Evolutionary conservation across 495 filamentous ascomycete species (phyloP).

Genomic region (Cetradonia linearis): DNA sequence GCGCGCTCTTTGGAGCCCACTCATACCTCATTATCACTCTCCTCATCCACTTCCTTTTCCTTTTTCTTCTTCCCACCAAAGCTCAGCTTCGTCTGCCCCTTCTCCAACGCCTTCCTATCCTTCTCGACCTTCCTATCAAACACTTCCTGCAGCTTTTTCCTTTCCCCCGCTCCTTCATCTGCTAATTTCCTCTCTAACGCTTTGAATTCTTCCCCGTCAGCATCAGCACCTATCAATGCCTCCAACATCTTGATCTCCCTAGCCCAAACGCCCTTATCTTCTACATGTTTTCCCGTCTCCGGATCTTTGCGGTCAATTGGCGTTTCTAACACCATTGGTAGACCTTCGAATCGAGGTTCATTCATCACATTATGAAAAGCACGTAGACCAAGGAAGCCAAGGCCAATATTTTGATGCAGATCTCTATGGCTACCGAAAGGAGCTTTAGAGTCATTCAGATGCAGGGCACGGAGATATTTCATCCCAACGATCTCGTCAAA

Average conservation of each 20-base stretch:
- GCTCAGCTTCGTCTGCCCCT: conserved; percentile 19
- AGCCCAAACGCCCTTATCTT: conserved; percentile 72
- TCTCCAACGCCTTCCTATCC: conserved; percentile 24
- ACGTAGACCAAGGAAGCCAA: conserved; percentile 78
- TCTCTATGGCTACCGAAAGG: conserved; percentile 69
- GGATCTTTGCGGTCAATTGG: conserved; percentile 61
- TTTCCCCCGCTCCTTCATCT: conserved; percentile 57
- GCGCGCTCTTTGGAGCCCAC: background rate
- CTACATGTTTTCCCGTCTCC: conserved; percentile 38
- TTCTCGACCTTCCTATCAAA: conserved; percentile 53
- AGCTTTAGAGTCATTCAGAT: conserved; percentile 90
- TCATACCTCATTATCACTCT: conserved; percentile 11
- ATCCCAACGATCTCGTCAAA: conserved; percentile 76
- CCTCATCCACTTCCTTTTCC: conserved; percentile 13
- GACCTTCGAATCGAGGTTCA: conserved; percentile 56
- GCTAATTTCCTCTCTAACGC: conserved; percentile 51
- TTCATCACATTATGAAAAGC: conserved; percentile 91
- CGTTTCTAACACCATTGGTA: conserved; percentile 92
- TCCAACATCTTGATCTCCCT: conserved; percentile 84
- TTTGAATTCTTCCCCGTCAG: conserved; percentile 57
- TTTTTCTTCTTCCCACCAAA: conserved; percentile 19
- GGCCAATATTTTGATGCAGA: conserved; percentile 88
- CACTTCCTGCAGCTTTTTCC: conserved; percentile 64
- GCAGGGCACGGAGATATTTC: conserved; percentile 71
- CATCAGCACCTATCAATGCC: conserved; percentile 71